Conservation (phyloP, 108 stramenopile genomes). For the Epithemia pelagica region DNA sequence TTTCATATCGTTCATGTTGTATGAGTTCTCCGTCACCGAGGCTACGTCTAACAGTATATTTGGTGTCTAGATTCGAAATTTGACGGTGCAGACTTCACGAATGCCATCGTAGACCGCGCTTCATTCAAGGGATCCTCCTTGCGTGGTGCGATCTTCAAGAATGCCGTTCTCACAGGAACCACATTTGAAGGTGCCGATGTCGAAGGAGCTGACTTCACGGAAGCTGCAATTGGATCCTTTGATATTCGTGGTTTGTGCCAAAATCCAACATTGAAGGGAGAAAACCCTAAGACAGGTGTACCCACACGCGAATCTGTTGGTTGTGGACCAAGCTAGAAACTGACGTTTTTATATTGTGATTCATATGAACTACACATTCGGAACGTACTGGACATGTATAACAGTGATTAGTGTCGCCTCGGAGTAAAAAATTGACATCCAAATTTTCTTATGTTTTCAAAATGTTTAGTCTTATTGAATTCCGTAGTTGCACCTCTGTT, state of each 20-base stretch:
- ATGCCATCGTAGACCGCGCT: slow-evolving; percentile 92
- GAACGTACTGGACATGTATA: too few species aligned
- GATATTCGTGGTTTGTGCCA: slow-evolving; percentile 88
- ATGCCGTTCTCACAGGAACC: slow-evolving; percentile 92
- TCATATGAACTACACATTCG: too few species aligned
- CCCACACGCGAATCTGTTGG: slow-evolving; percentile 64
- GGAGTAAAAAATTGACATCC: too few species aligned
- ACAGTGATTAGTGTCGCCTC: too few species aligned
- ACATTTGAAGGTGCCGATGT: slow-evolving; percentile 87
- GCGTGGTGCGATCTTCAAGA: slow-evolving; percentile 73
- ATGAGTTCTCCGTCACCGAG: background rate
- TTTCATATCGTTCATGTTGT: slow-evolving; percentile 5
- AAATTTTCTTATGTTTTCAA: too few species aligned
- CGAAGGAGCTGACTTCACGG: slow-evolving; percentile 90
- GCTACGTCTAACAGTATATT: too few species aligned
- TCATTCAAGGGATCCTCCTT: slow-evolving; percentile 80
- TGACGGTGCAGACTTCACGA: slow-evolving; percentile 90
- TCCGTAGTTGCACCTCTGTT: too few species aligned
- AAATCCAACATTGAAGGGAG: slow-evolving; percentile 94
- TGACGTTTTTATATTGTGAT: too few species aligned
- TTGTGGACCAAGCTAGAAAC: too few species aligned
- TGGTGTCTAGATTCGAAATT: slow-evolving; percentile 88
- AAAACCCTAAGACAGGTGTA: slow-evolving; percentile 81
- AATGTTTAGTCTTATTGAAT: too few species aligned
- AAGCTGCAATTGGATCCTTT: slow-evolving; percentile 85